phyloP scores from a whole-genome alignment of 2,329 filamentous ascomycete genomes.

The Verticillium klebahnii region DNA sequence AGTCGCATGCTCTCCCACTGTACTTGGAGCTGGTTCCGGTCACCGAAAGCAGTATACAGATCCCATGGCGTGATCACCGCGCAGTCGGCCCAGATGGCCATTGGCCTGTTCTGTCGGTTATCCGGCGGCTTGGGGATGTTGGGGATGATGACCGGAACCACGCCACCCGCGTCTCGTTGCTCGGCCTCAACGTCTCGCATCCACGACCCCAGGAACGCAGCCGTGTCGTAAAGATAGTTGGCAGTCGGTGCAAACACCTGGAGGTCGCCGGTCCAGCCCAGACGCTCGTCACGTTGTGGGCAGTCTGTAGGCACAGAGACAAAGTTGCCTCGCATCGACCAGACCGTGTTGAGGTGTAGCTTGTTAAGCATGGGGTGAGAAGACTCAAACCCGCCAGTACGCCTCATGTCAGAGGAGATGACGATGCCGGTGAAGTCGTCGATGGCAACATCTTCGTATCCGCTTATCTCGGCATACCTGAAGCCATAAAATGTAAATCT shows the following conservation, averaged over 20 bases:
- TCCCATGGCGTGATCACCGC: conserved; percentile 34
- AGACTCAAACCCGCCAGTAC: neutral
- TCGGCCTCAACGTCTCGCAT: conserved; percentile 10
- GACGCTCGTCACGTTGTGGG: neutral
- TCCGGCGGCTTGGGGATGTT: conserved; percentile 15
- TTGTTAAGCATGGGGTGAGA: neutral
- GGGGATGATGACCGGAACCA: conserved; percentile 23
- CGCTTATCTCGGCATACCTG: conserved; percentile 31
- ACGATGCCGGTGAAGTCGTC: conserved; percentile 15
- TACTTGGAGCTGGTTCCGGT: conserved; percentile 18
- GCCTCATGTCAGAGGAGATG: neutral
- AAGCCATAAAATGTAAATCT: conserved; percentile 51
- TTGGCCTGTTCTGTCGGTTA: conserved; percentile 19
- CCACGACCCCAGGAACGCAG: neutral
- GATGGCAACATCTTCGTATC: conserved; percentile 24
- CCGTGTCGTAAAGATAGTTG: neutral
- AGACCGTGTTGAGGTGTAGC: neutral
- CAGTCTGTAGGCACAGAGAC: neutral
- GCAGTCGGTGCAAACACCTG: neutral
- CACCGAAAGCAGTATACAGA: conserved; percentile 31
- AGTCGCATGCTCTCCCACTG: conserved; percentile 33
- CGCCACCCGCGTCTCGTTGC: conserved; percentile 23
- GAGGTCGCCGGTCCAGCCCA: conserved; percentile 1
- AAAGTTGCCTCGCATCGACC: conserved; percentile 1
- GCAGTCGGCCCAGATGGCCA: conserved; percentile 38